A percentile compares a stretch with the other conserved stretches of the same genome.
Evolutionary conservation across 768 basidiomycete genomes (phyloP).

Genomic region (Leccinum truebloodii): DNA sequence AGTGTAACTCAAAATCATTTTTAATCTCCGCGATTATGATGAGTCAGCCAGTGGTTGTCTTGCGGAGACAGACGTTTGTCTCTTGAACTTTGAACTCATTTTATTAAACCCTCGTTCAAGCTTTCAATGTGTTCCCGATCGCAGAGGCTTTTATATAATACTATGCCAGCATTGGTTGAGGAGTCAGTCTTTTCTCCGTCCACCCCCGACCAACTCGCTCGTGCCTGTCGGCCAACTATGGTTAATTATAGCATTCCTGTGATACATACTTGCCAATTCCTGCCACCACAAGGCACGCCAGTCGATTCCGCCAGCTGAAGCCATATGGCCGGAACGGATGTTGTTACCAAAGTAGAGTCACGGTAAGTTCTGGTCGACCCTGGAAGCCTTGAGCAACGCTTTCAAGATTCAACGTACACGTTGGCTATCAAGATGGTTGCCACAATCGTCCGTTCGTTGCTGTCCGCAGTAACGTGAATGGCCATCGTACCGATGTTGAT

Average conservation of each 20-base stretch:
- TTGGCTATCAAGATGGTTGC: neutral
- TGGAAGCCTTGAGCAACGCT: neutral
- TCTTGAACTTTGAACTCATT: neutral
- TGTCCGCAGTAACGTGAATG: neutral
- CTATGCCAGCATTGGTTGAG: neutral
- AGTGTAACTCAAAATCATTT: conserved; percentile 11
- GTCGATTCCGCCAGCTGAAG: neutral
- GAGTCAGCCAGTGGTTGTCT: conserved; percentile 3
- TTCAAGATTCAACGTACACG: neutral
- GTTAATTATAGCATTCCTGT: neutral
- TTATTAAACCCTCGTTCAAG: neutral
- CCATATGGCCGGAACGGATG: neutral
- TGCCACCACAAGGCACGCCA: conserved; percentile 8
- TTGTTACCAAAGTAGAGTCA: neutral
- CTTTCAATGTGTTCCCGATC: neutral
- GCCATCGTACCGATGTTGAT: neutral
- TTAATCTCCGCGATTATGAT: conserved; percentile 28
- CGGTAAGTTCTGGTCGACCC: neutral
- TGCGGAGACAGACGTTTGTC: too few species aligned
- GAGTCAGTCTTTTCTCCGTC: neutral
- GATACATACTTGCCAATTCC: neutral
- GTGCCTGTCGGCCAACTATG: neutral
- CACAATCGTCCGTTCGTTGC: neutral
- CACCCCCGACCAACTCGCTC: neutral
- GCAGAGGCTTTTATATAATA: neutral